Base-by-base conservation (phyloP, 768 basidiomycete genomes). In the Amanita muscaria region DNA sequence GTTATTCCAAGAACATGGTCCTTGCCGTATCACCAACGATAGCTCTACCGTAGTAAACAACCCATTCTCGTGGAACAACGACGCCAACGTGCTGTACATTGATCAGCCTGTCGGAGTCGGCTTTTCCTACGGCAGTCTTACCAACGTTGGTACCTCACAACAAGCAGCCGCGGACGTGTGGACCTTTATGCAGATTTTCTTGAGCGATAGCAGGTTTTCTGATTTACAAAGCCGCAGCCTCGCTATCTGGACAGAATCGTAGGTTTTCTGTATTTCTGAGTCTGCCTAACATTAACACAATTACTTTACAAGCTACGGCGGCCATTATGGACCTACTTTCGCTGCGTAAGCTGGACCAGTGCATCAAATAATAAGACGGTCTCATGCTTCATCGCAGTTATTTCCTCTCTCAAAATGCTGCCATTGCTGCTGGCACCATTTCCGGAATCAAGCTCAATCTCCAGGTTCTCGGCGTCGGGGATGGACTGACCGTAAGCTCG, bases 1-100 rank as follows among this genome's bases (percentile, higher is more conserved):
- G 3, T 65, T 87, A 10, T 70, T 87, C 49, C 83, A 84, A 71
- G 86, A 86, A 58, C 63, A 72, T 52, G 87, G 87, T 3, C 88
- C 88, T 1, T 90, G 88, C 59, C 64, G 73, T 16, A 76, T 80
- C 45, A 73, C 64, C 15, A 77, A 76, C 52, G 74, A 77, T 55
- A 72, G 67, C 49, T 64, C 60, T 2, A 57, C 64, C 22, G 73
- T 79, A 21, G 60, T 62, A 1, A 54, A 66, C 15, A 81, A 81
- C 52, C 72, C 74, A 1, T 70, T 60, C 52, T 75, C 77, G 0
- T 80, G 78, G 78, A 78, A 77, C 57, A 73, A 70, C 53, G 59
- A 72, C 37, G 67, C 70, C 0, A 79, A 79, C 50, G 56, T 79
- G 15, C 57, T 80, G n/a, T 80, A 69, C 58, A 77, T 80, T 45